Evolutionary conservation across 129 eudicot species (phyloP), one percentile per base, ranked within the genome.

Genomic region (Tagetes erecta): DNA sequence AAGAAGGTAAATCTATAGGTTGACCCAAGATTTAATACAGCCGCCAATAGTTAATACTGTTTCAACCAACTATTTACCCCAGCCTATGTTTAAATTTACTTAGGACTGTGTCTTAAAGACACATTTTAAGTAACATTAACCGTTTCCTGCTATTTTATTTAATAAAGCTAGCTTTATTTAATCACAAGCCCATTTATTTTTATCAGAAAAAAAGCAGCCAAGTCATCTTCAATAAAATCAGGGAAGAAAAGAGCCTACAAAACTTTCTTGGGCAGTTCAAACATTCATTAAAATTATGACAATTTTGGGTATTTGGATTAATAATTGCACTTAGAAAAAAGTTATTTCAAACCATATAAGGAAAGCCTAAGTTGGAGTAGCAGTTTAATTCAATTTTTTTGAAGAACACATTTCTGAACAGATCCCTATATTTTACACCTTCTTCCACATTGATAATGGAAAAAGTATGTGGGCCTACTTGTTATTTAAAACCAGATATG

Each of bases 191-290:
- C 27, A 20, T 20, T 20, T 20, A 20, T 20, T 20, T 20, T 20
- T 20, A 20, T 20, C 27, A 20, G 27, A 27, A 4, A 8, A 62
- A 14, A 3, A 76, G 65, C 6, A 57, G 50, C 7, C 46, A 56
- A 62, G 38, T 70, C 44, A 49, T 59, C 70, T 70, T 60, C 46
- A 66, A 30, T 34, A 70, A 47, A 38, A 46, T 12, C 36, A 70
- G 34, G 8, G 6, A 59, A 78, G 38, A 62, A 70, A 60, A 27
- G 20, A 78, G 50, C 40, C 77, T 34, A 38, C 70, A 45, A 56
- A 71, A 71, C 62, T 72, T 72, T 79, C 74, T 79, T 65, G 83
- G 68, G 83, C 78, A 55, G 83, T 79, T 79, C 69, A 79, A 73
- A 30, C 60, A 36, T 44, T 72, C 36, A 72, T 55, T 31, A 52